phyloP scores from a whole-genome alignment of 306 rosid species.

The Casuarina cunninghamiana region DNA sequence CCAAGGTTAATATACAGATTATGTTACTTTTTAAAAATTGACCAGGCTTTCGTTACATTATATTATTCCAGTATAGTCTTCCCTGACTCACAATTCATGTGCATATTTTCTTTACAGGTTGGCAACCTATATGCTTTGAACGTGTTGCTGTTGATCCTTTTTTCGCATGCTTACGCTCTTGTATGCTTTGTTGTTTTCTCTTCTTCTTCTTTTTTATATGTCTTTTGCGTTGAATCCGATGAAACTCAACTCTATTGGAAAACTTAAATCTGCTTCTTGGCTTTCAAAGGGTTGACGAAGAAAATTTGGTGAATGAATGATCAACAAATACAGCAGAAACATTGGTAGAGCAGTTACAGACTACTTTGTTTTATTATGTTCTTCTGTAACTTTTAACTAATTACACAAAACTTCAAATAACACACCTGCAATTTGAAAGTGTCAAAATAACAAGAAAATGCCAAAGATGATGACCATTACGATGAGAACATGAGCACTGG shows the following conservation, averaged over 20 bases:
- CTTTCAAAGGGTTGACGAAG: slow-evolving; percentile 22
- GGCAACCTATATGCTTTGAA: too few species aligned
- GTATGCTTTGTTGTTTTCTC: too few species aligned
- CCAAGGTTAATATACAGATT: too few species aligned
- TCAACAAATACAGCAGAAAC: slow-evolving; percentile 31
- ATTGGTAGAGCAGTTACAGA: slow-evolving; percentile 47
- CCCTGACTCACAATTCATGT: too few species aligned
- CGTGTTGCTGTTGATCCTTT: too few species aligned
- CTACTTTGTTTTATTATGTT: slow-evolving; percentile 2
- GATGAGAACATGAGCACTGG: slow-evolving; percentile 18
- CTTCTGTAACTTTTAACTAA: not conserved
- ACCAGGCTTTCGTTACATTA: too few species aligned
- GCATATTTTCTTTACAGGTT: too few species aligned
- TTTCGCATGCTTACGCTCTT: too few species aligned
- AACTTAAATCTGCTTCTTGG: not conserved
- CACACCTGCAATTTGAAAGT: slow-evolving; percentile 4
- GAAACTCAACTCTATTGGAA: not conserved
- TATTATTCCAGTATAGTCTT: too few species aligned
- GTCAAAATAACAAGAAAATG: slow-evolving; percentile 39
- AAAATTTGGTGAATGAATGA: slow-evolving; percentile 36
- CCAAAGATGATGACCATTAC: slow-evolving; percentile 45
- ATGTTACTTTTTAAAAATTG: too few species aligned
- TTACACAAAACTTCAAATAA: slow-evolving; percentile 17
- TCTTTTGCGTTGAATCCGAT: not conserved
- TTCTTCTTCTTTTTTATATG: too few species aligned